phyloP scores from a whole-genome alignment of 768 basidiomycete genomes.

The Amanita thiersii region DNA sequence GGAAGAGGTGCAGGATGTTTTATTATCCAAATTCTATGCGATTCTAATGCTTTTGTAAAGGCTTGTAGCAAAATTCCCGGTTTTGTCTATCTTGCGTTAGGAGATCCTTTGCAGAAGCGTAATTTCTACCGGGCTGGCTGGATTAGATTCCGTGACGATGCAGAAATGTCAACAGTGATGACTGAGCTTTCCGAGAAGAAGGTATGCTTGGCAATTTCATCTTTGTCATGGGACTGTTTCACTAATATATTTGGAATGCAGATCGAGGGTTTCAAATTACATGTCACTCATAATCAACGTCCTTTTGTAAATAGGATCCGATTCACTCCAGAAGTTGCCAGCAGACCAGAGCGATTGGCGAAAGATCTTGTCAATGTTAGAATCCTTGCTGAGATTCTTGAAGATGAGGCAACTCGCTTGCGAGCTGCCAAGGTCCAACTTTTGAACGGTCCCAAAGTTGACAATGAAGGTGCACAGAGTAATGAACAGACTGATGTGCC shows the following conservation, averaged over 20 bases:
- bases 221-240: not conserved
- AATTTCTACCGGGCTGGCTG: constrained; percentile 94
- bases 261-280: constrained; percentile 94
- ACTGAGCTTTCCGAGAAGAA: constrained; percentile 76
- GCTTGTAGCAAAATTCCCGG: constrained; percentile 71
- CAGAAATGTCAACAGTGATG: constrained; percentile 72
- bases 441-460: constrained; percentile 15
- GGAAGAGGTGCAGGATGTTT: constrained; percentile 64
- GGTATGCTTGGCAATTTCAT: constrained; percentile 39
- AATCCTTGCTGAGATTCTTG: constrained; percentile 62
- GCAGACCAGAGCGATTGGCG: constrained; percentile 68
- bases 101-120: constrained; percentile 88
- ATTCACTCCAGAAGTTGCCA: constrained; percentile 76
- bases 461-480: constrained; percentile 17
- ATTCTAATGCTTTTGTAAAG: constrained; percentile 29
- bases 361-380: constrained; percentile 78
- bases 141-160: constrained; percentile 80
- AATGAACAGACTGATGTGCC: constrained; percentile 13
- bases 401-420: constrained; percentile 56
- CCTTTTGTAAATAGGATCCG: constrained; percentile 75
- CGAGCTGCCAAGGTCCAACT: constrained; percentile 32
- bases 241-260: constrained; percentile 22
- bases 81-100: constrained; percentile 82
- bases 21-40: constrained; percentile 11
- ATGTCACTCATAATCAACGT: constrained; percentile 74